Evolutionary conservation across 1,284 basidiomycete species (phyloP).

Genomic region (Sanguinoderma infundibulare): DNA sequence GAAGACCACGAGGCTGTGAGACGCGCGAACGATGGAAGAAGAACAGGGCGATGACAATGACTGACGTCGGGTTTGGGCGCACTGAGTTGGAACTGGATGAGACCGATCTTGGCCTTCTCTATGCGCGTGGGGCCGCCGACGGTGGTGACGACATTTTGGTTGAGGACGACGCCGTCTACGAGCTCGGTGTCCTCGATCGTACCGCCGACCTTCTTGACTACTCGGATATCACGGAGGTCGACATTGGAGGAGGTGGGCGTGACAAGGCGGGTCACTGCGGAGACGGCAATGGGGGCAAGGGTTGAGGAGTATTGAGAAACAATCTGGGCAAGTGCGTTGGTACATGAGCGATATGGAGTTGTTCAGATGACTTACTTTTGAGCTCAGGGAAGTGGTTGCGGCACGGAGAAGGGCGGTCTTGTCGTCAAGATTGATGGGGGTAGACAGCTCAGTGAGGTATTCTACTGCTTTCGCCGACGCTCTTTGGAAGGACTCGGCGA

Average conservation of each 20-base stretch:
- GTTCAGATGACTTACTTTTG: constrained; percentile 66
- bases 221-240: constrained; percentile 93
- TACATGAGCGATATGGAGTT: background rate
- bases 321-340: constrained; percentile 60
- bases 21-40: background rate
- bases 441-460: constrained; percentile 92
- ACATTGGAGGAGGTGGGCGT: constrained; percentile 91
- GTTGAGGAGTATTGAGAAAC: constrained; percentile 99
- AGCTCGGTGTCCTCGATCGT: constrained; percentile 99
- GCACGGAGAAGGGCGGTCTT: constrained; percentile 87
- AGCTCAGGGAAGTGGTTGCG: constrained; percentile 95
- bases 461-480: constrained; percentile 95
- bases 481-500: constrained; percentile 94
- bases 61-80: constrained; percentile 97
- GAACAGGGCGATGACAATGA: constrained; percentile 15
- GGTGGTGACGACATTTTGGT: constrained; percentile 91
- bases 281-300: constrained; percentile 95
- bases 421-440: constrained; percentile 92
- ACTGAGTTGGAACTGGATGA: constrained; percentile 98
- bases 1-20: background rate
- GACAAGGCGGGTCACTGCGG: constrained; percentile 91
- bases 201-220: constrained; percentile 98
- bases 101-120: constrained; percentile 98
- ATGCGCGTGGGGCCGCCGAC: constrained; percentile 95
- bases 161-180: constrained; percentile 94